A percentile compares a stretch with the other conserved stretches of the same genome.
These are phyloP conservation scores for Lanmaoa pseudosensibilis DNA, from an alignment of 768 basidiomycete species.

Conservation along the genomic window DNA sequence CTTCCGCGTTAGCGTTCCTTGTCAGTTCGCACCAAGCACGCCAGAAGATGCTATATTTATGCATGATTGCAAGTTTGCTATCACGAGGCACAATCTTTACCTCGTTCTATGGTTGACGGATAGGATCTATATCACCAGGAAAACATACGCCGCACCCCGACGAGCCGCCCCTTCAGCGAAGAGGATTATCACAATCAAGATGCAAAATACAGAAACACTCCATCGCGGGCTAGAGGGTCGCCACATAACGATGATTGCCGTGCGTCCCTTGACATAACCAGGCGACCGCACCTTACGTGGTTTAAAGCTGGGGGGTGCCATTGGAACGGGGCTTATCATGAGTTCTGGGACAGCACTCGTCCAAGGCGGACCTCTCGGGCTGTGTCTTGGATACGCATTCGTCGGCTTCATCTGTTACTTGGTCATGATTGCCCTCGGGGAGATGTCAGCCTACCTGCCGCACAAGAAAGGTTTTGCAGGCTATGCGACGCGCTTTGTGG, in stretches of 20 bases:
- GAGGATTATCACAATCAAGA: slow-evolving; percentile 31
- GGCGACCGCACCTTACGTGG: not conserved
- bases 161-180: slow-evolving; percentile 4
- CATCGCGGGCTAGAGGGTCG: slow-evolving; percentile 54
- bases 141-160: not conserved
- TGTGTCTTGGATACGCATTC: slow-evolving; percentile 42
- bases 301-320: slow-evolving; percentile 46
- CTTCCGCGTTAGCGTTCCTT: not conserved
- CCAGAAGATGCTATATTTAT: not conserved
- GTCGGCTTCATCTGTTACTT: slow-evolving; percentile 61
- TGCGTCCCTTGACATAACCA: slow-evolving; percentile 21
- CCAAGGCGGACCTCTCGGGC: slow-evolving; percentile 58
- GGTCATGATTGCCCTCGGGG: slow-evolving; percentile 53
- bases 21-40: not conserved
- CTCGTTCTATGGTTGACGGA: not conserved
- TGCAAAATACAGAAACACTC: slow-evolving; percentile 2
- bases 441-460: slow-evolving; percentile 45
- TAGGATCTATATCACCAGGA: not conserved
- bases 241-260: slow-evolving; percentile 62
- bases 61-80: not conserved
- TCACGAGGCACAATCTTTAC: not conserved
- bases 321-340: slow-evolving; percentile 60
- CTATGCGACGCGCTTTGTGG: slow-evolving; percentile 67
- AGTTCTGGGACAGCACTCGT: slow-evolving; percentile 61
- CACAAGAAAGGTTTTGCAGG: slow-evolving; percentile 63